phyloP scores from a whole-genome alignment of 169 alveolate genomes.

The Plasmodium relictum region DNA sequence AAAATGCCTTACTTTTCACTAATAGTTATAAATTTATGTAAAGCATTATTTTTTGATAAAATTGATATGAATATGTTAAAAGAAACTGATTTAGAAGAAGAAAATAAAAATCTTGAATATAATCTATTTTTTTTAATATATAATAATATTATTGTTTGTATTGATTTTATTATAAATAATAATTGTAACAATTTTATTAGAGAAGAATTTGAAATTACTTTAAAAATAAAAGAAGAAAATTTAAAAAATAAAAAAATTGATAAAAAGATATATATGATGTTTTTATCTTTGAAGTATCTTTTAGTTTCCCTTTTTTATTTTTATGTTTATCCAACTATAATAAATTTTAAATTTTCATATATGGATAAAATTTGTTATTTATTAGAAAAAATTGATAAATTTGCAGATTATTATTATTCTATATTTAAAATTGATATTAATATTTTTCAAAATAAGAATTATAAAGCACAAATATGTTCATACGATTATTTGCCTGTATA shows the following conservation, averaged over 20 bases:
- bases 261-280: constrained; percentile 30
- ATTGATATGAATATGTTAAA: background rate
- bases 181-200: background rate
- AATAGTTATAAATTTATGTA: constrained; percentile 33
- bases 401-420: constrained; percentile 70
- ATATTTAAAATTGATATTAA: constrained; percentile 54
- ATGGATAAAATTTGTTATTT: constrained; percentile 5
- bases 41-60: background rate
- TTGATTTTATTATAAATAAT: constrained; percentile 37
- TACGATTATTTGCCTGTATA: constrained; percentile 47
- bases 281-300: constrained; percentile 49
- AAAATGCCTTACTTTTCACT: constrained; percentile 45
- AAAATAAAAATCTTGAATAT: constrained; percentile 14
- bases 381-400: constrained; percentile 24
- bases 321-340: constrained; percentile 27
- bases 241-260: constrained; percentile 31
- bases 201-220: constrained; percentile 46
- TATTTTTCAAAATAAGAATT: constrained; percentile 22
- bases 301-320: constrained; percentile 23
- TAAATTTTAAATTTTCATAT: background rate
- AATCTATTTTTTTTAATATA: constrained; percentile 18
- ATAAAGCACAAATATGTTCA: constrained; percentile 53
- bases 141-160: constrained; percentile 26
- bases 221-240: constrained; percentile 1
- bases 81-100: background rate